These are phyloP conservation scores for Fusarium transvaalense DNA, from an alignment of 2,329 filamentous ascomycete species.

Conservation along the genomic window DNA sequence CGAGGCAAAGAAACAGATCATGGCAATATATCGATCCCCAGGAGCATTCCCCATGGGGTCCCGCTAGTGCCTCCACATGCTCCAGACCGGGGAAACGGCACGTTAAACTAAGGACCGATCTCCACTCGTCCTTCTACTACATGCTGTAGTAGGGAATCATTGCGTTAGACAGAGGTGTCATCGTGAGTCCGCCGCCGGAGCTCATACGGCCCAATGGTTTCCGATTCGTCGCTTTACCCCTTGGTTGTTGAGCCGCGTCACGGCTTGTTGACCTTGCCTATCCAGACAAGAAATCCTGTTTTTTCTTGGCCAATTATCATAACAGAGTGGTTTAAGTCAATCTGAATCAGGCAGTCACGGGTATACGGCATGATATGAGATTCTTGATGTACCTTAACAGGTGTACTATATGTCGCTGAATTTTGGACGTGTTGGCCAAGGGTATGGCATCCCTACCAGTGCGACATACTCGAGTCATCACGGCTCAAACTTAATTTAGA, in stretches of 20 bases:
- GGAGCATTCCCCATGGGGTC: background rate
- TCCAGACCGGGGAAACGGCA: background rate
- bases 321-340: background rate
- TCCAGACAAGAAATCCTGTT: background rate
- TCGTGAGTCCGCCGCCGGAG: background rate
- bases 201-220: background rate
- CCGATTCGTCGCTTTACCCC: background rate
- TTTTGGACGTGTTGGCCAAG: background rate
- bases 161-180: background rate
- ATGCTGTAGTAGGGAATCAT: background rate
- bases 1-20: background rate
- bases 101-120: background rate
- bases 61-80: background rate
- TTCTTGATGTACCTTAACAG: background rate
- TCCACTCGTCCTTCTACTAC: background rate
- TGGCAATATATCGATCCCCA: background rate
- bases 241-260: background rate
- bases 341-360: background rate
- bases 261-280: background rate
- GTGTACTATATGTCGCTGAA: background rate
- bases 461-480: background rate
- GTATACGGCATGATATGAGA: background rate
- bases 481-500: background rate
- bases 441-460: background rate
- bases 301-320: slow-evolving; percentile 41